Base-by-base conservation (phyloP, 2,329 filamentous ascomycete species). In the Fusarium robinianum region DNA sequence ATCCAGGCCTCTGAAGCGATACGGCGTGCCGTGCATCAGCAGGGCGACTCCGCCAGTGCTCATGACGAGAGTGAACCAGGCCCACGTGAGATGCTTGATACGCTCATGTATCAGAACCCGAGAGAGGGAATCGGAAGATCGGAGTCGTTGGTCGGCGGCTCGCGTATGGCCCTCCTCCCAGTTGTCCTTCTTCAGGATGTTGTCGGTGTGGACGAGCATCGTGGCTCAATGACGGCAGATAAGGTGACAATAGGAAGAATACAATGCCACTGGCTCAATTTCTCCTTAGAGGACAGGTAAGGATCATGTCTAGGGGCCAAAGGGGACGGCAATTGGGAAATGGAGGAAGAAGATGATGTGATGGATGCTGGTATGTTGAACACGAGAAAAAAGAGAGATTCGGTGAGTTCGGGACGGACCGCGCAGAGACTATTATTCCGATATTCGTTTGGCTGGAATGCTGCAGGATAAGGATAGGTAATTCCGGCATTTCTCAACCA, bases 1-100 rank as follows among this genome's bases (percentile, higher is more conserved):
- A 11, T 72, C 62, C 3, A 79, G 64, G 1, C 75, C 76, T 8
- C 26, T 49, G 41, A 78, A 78, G 8, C 67, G 68, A 56, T 72
- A 74, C 2, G 76, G 76, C 10, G 58, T 56, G 21, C 57, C 55
- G 12, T 60, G 51, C 4, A 68, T 49, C 18, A 67, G 24, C 15
- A 61, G 51, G 5, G 62, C 63, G 23, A 68, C 55, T 8, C 60
- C 62, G 11, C 65, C 65, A 4, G 66, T 68, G 6, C 65, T 65
- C 66, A 67, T 67, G 24, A 59, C 58, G 19, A 61, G 57, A 6
- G 64, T 63, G 37, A 68, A 67, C 60, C 63, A 67, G 2, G 62
- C 54, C 64, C 64, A 67, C 3, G 60, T 62, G 16, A 62, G 41
- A 19, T 62, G 60, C 8, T 56, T 51, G 5, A 62, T 24, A 16